Evolutionary conservation across 1,139 yeast species (phyloP), one percentile per base, ranked within the genome.

Genomic region (Blastobotrys buckinghamii): DNA sequence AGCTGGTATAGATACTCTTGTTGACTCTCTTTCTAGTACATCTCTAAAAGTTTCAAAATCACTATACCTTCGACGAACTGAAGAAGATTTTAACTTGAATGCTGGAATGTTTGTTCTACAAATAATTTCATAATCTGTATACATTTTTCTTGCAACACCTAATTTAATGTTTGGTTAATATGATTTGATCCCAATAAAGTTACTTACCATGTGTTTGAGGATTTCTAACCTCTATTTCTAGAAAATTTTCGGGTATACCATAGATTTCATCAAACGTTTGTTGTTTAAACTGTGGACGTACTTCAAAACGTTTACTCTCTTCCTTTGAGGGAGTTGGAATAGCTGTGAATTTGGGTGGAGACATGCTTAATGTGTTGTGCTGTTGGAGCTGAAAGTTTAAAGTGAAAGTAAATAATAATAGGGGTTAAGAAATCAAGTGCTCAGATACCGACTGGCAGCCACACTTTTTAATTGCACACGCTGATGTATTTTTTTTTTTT

Each of bases 171-270:
- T 19, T 10, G 15, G 17, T 9, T 32, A 37, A 16, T 16, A 38
- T 20, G 24, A 27, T 36, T 36, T 20, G 39, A 6, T 6, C 6
- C 26, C 2, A 19, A 19, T 29, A 6, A 13, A 38, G 13, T 12
- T n/a, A 39, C 60, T 64, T 67, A 39, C 87, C 87, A 60, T 85
- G 95, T 0, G 97, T 89, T 55, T 80, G 79, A 7, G 95, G 95
- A 63, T 82, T 82, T 45, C 77, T 71, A 49, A 83, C 95, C 66
- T 90, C 97, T 37, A 94, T 82, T 67, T 92, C 98, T 42, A 92
- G 74, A 61, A 89, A 88, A 68, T 89, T 88, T 66, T 92, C 98
- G 0, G 97, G 97, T 58, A 86, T 96, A 0, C 95, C 96, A 61
- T 92, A 92, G 42, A 86, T 77, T 60, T 88, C 96, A 56, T 79